phyloP scores from a whole-genome alignment of 129 eudicot species.

The Ambrosia trifida region DNA sequence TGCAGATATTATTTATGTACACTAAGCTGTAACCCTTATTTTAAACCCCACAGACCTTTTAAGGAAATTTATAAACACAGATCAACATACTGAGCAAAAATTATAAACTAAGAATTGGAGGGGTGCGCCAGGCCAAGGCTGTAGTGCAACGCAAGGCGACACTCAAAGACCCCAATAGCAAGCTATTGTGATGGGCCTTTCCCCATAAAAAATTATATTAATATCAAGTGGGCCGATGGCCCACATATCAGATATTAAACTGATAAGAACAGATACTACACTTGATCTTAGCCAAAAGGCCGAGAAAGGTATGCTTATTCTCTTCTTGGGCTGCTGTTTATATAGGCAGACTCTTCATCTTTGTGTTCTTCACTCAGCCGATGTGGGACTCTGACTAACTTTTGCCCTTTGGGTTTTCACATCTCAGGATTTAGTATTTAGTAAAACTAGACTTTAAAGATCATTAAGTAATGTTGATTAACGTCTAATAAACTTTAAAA shows the following conservation, averaged over 20 bases:
- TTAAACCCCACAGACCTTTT: too few species aligned
- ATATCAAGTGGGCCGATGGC: slow-evolving; percentile 34
- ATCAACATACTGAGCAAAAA: too few species aligned
- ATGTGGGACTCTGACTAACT: background rate
- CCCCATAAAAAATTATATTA: slow-evolving; percentile 28
- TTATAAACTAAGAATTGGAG: too few species aligned
- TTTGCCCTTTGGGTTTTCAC: background rate
- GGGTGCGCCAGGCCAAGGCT: too few species aligned
- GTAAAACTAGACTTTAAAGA: too few species aligned
- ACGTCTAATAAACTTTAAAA: background rate
- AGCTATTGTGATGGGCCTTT: slow-evolving; percentile 20
- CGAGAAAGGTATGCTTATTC: slow-evolving; percentile 63
- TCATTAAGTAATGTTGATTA: background rate
- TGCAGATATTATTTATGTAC: too few species aligned
- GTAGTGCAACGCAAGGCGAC: slow-evolving; percentile 29
- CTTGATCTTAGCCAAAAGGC: slow-evolving; percentile 89
- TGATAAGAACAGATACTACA: slow-evolving; percentile 86
- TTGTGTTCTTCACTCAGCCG: background rate
- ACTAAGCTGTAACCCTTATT: too few species aligned
- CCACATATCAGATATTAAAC: slow-evolving; percentile 40
- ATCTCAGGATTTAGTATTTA: too few species aligned
- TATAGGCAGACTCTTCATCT: background rate
- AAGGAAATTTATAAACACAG: too few species aligned
- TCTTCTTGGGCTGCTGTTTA: background rate
- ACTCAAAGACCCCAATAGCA: slow-evolving; percentile 21